Evolutionary conservation across 768 basidiomycete genomes (phyloP), one percentile per base, ranked within the genome.

Genomic region (Sistotremastrum niveocremeum): DNA sequence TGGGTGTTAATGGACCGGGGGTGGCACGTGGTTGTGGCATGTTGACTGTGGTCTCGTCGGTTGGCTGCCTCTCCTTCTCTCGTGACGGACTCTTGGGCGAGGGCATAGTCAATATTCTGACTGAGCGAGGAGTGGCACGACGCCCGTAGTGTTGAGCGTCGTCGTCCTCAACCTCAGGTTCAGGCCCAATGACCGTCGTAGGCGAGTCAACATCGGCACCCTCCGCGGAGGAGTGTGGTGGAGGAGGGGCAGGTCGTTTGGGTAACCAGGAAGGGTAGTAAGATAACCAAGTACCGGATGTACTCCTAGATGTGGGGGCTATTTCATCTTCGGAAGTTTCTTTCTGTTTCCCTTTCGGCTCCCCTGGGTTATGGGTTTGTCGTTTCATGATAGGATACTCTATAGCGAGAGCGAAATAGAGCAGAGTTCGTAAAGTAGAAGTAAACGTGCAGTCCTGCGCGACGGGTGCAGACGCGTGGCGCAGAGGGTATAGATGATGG

Each of bases 251-350:
- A 2, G 87, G 86, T 9, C 86, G 72, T 49, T 68, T 75, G 11
- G 86, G 86, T 1, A 89, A 77, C 86, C 86, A 89, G 28, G 82
- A 79, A 3, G 86, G 86, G 58, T 89, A 89, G 9, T 79, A 6
- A 61, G 59, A 10, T 61, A 60, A 43, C 20, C 20, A 20, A 20
- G 20, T 20, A 20, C 20, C 20, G 20, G 20, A 20, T 20, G 20
- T 20, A 20, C 20, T 20, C 20, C 20, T 20, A 20, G 20, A 20
- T 20, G 20, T 20, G 20, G 20, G 20, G 20, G 20, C 20, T 20
- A 20, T 20, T 20, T 20, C 20, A 20, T 20, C 20, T 20, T 20
- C 20, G 20, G 20, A 20, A 20, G 20, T 20, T 20, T 20, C 20
- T 20, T 20, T 20, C 20, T 20, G 20, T 20, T 20, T 20, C 20